Percentiles rank a stretch among this genome's conserved stretches.
Conservation (phyloP, 176 grass and related monocot genomes). For the Aegilops speltoides region DNA sequence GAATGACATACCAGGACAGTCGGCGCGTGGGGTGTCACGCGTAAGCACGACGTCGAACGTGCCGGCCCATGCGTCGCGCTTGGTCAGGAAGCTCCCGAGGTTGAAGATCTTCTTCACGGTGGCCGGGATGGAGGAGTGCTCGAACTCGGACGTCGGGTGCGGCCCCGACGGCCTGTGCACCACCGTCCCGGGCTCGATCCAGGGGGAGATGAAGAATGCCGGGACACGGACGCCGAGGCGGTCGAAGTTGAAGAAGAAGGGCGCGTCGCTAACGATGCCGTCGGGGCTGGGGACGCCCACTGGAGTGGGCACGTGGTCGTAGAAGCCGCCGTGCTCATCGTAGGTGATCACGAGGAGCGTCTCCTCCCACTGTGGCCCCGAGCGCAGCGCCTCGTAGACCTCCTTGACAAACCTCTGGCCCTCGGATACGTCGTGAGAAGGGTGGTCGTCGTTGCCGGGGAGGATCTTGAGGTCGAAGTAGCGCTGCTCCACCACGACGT, state of each 20-base stretch:
- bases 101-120: conserved; percentile 87
- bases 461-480: conserved; percentile 73
- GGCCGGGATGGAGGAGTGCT: conserved; percentile 85
- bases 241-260: conserved; percentile 72
- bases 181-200: conserved; percentile 73
- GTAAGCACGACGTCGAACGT: conserved; percentile 71
- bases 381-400: conserved; percentile 67
- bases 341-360: conserved; percentile 69
- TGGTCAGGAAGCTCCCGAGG: conserved; percentile 70
- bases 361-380: conserved; percentile 74
- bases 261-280: conserved; percentile 3
- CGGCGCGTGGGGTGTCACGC: conserved; percentile 26
- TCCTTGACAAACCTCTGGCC: conserved; percentile 76
- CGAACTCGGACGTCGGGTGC: conserved; percentile 57
- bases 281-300: conserved; percentile 72
- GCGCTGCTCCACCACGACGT: conserved; percentile 84
- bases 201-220: conserved; percentile 68
- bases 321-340: conserved; percentile 91
- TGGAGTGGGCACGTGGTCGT: conserved; percentile 34
- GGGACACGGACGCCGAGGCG: conserved; percentile 82
- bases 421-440: conserved; percentile 65
- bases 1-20: conserved; percentile 31
- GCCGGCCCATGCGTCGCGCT: conserved; percentile 74
- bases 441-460: conserved; percentile 85
- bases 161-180: conserved; percentile 59